Conservation (phyloP, 805 yeast species). For the Lachancea dasiensis region DNA sequence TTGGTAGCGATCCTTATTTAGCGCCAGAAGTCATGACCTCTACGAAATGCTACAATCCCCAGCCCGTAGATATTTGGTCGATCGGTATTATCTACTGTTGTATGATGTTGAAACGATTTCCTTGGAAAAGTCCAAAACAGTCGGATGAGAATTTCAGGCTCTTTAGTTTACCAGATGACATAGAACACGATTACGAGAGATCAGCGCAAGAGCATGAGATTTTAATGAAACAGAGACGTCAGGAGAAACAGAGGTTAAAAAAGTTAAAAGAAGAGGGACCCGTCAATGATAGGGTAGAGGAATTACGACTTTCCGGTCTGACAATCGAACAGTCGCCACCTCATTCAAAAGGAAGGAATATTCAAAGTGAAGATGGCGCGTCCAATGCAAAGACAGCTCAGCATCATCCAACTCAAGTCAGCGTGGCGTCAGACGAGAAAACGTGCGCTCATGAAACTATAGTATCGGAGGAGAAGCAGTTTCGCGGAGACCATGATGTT, state of each 20-base stretch:
- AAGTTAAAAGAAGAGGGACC: constrained; percentile 4
- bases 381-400: no score
- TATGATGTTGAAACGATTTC: constrained; percentile 78
- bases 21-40: constrained; percentile 72
- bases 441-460: no score
- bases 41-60: constrained; percentile 58
- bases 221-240: constrained; percentile 44
- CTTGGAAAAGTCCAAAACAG: constrained; percentile 77
- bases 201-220: constrained; percentile 69
- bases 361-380: no score
- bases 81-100: constrained; percentile 80
- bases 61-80: constrained; percentile 79
- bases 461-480: no score
- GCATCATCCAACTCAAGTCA: no score
- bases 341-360: no score
- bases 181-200: constrained; percentile 66
- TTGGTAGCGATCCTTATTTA: constrained; percentile 80
- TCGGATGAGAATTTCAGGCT: constrained; percentile 66
- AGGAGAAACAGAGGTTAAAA: constrained; percentile 16
- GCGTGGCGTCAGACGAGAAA: no score
- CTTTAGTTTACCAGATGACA: constrained; percentile 62
- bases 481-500: no score
- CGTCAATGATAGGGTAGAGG: background rate
- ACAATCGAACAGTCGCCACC: background rate
- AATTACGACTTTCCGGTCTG: background rate